Percentiles rank a stretch among this genome's conserved stretches.
Evolutionary conservation across 805 yeast genomes (phyloP).

Genomic region (Yamadazyma philogaea): DNA sequence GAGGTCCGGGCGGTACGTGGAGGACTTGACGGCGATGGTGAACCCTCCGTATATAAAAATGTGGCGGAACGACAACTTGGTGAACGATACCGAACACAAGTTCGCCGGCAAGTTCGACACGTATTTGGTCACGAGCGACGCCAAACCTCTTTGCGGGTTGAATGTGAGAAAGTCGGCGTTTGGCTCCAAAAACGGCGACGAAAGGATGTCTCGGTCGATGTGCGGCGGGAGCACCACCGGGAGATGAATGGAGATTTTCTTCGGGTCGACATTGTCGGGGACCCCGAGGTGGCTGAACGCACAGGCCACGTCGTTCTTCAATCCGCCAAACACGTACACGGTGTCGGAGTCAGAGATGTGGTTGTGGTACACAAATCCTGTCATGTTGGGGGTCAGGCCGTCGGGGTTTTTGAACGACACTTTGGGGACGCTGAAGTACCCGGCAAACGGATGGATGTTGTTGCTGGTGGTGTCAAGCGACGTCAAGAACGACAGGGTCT

Average conservation of each 20-base stretch:
- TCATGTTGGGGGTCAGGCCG: background rate
- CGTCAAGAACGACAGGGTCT: slow-evolving; percentile 3
- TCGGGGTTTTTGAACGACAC: slow-evolving; percentile 13
- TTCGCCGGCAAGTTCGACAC: slow-evolving; percentile 44
- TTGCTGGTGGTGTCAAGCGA: slow-evolving; percentile 9
- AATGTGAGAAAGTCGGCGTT: slow-evolving; percentile 25
- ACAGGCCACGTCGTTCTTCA: slow-evolving; percentile 17
- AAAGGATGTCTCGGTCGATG: slow-evolving; percentile 33
- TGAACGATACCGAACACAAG: slow-evolving; percentile 45
- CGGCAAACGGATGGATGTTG: slow-evolving; percentile 22
- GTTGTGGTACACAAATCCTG: slow-evolving; percentile 27
- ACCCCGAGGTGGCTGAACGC: slow-evolving; percentile 28
- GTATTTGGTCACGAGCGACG: slow-evolving; percentile 25
- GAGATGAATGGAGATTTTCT: slow-evolving; percentile 34
- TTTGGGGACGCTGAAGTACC: slow-evolving; percentile 26
- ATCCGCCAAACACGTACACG: slow-evolving; percentile 39
- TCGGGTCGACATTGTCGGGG: slow-evolving; percentile 27
- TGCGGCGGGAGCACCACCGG: slow-evolving; percentile 40
- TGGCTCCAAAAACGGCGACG: slow-evolving; percentile 43
- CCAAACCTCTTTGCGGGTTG: slow-evolving; percentile 32
- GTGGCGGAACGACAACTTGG: slow-evolving; percentile 53
- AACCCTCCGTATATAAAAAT: slow-evolving; percentile 72
- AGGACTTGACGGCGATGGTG: slow-evolving; percentile 30
- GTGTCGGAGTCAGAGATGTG: slow-evolving; percentile 28
- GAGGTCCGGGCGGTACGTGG: slow-evolving; percentile 19